These are phyloP conservation scores for Paraphoma sp. DNA, from an alignment of 2,329 filamentous ascomycete genomes.

Conservation along the genomic window DNA sequence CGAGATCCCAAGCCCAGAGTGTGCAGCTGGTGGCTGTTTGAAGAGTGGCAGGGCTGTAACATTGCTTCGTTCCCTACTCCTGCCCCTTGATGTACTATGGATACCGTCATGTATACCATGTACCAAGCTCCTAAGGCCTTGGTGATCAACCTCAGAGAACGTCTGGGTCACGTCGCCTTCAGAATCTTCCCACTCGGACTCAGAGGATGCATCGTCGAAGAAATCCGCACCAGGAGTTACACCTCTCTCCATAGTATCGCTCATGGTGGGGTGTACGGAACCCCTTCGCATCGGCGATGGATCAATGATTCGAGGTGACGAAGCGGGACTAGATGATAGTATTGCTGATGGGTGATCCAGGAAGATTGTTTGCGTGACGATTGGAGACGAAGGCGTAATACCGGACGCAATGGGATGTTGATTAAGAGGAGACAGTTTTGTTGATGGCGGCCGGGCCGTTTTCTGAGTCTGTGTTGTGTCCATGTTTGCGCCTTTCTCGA, in stretches of 20 bases:
- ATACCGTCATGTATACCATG: slow-evolving; percentile 1
- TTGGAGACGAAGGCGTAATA: slow-evolving; percentile 12
- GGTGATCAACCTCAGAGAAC: slow-evolving; percentile 7
- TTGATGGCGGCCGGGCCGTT: neutral
- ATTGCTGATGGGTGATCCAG: slow-evolving; percentile 32
- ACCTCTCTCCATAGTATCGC: slow-evolving; percentile 29
- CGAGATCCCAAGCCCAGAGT: slow-evolving; percentile 8
- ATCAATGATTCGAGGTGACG: slow-evolving; percentile 35
- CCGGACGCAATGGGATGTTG: slow-evolving; percentile 16
- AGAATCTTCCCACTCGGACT: slow-evolving; percentile 31
- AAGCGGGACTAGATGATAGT: slow-evolving; percentile 37
- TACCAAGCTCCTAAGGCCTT: slow-evolving; percentile 9
- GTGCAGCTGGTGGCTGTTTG: slow-evolving; percentile 12
- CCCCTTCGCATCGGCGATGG: slow-evolving; percentile 23
- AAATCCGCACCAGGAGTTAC: slow-evolving; percentile 31
- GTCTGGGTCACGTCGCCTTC: slow-evolving; percentile 23
- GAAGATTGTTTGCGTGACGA: slow-evolving; percentile 28
- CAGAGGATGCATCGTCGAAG: slow-evolving; percentile 35
- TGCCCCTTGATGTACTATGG: slow-evolving; percentile 7
- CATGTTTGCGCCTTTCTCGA: slow-evolving; percentile 3
- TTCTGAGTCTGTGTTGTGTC: slow-evolving; percentile 1
- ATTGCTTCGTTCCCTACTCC: slow-evolving; percentile 16
- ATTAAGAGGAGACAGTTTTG: slow-evolving; percentile 10
- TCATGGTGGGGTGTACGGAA: slow-evolving; percentile 31
- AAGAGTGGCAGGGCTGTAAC: slow-evolving; percentile 24